These are phyloP conservation scores for Coffea canephora DNA, from an alignment of 257 asterid species.

Conservation along the genomic window DNA sequence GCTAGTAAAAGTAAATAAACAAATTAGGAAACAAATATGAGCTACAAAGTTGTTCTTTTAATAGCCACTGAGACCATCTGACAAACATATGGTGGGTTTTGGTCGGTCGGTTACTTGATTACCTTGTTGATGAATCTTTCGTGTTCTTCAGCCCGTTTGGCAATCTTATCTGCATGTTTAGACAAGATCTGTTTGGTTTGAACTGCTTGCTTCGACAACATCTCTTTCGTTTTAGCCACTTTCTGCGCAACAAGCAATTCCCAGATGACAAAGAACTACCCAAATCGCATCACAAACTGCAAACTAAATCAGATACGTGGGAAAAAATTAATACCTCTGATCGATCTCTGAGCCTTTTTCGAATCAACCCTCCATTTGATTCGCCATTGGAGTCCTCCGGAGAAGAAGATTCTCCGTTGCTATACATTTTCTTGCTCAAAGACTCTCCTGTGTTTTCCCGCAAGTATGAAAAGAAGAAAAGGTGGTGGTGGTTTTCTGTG, in stretches of 20 bases:
- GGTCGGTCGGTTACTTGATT: conserved; percentile 23
- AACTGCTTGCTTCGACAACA: conserved; percentile 60
- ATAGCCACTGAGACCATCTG: neutral
- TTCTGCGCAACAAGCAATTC: conserved; percentile 43
- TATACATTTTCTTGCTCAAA: conserved; percentile 36
- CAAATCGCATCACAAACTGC: neutral
- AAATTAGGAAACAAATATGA: neutral
- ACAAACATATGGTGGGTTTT: neutral
- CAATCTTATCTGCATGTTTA: conserved; percentile 72
- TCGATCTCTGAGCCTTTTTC: conserved; percentile 64
- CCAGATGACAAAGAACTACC: conserved; percentile 19
- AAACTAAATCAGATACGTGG: neutral
- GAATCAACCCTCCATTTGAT: conserved; percentile 40
- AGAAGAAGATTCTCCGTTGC: conserved; percentile 40
- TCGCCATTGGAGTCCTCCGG: conserved; percentile 54
- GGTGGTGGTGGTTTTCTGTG: conserved; percentile 2
- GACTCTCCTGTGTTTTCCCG: neutral
- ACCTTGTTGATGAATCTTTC: conserved; percentile 92
- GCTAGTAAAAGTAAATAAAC: neutral
- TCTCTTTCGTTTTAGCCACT: conserved; percentile 84
- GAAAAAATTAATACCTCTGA: conserved; percentile 47
- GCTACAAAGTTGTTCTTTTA: neutral
- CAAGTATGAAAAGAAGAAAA: neutral
- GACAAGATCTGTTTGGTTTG: conserved; percentile 65
- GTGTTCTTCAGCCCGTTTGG: conserved; percentile 94